Evolutionary conservation across 2,329 filamentous ascomycete genomes (phyloP).

Genomic region (Stagonosporopsis chrysanthemi): DNA sequence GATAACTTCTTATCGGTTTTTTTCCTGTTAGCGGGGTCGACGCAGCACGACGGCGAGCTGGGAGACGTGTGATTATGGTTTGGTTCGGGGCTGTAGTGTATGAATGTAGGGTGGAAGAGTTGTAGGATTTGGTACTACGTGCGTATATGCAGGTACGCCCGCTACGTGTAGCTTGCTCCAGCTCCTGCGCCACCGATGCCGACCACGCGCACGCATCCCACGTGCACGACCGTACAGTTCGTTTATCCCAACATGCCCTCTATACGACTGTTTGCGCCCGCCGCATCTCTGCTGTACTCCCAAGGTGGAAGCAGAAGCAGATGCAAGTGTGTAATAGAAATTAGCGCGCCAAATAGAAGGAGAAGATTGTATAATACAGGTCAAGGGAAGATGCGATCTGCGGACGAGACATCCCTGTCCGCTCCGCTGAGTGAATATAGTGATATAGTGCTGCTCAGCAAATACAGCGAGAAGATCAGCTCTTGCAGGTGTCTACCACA

Average conservation of each 20-base stretch:
- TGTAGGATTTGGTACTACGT: slow-evolving; percentile 3
- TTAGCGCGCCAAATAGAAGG: slow-evolving; percentile 15
- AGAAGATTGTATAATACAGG: slow-evolving; percentile 11
- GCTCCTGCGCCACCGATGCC: slow-evolving; percentile 1
- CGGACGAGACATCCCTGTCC: neutral
- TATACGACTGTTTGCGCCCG: slow-evolving; percentile 12
- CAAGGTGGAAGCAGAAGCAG: slow-evolving; percentile 4
- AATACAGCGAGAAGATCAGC: neutral
- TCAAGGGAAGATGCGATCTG: slow-evolving; percentile 7
- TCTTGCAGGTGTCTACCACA: slow-evolving; percentile 41
- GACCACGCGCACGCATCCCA: slow-evolving; percentile 4
- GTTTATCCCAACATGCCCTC: slow-evolving; percentile 4
- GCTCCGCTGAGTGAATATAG: slow-evolving; percentile 9
- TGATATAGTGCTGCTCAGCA: slow-evolving; percentile 7
- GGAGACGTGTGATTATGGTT: neutral
- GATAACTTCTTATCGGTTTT: slow-evolving; percentile 5
- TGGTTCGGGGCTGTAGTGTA: neutral
- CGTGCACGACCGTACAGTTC: slow-evolving; percentile 6
- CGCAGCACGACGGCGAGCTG: neutral
- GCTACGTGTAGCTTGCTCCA: neutral
- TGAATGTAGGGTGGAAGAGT: neutral
- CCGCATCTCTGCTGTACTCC: slow-evolving; percentile 12
- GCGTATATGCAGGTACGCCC: slow-evolving; percentile 2
- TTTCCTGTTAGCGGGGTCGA: neutral
- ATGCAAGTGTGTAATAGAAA: slow-evolving; percentile 11